These are phyloP conservation scores for Penicillium sp. DNA, from an alignment of 2,329 filamentous ascomycete species.

Conservation along the genomic window DNA sequence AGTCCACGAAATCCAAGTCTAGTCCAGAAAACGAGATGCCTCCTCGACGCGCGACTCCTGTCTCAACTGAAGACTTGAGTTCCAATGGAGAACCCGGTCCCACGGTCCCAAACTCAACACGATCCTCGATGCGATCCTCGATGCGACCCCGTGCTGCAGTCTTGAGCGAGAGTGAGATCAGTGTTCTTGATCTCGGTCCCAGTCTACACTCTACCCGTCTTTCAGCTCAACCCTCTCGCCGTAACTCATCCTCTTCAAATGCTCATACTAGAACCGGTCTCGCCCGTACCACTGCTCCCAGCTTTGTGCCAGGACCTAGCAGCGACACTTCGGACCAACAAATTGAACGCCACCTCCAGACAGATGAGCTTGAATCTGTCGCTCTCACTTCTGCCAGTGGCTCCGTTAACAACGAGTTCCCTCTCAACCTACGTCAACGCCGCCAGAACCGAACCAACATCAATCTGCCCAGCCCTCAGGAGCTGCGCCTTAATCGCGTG, in stretches of 20 bases:
- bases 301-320: not conserved
- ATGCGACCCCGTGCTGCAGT: not conserved
- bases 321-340: not conserved
- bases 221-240: not conserved
- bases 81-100: not conserved
- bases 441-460: slow-evolving; percentile 1
- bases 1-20: not conserved
- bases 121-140: not conserved
- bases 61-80: not conserved
- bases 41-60: not conserved
- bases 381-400: slow-evolving; percentile 12
- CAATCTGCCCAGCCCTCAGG: not conserved
- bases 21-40: not conserved
- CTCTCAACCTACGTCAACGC: not conserved
- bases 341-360: not conserved
- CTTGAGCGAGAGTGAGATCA: slow-evolving; percentile 28
- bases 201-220: slow-evolving; percentile 1
- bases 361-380: slow-evolving; percentile 5
- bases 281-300: not conserved
- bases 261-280: too few species aligned
- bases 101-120: not conserved
- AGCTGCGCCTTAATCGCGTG: not conserved
- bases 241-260: not conserved
- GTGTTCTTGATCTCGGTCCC: slow-evolving; percentile 26
- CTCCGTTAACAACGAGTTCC: slow-evolving; percentile 5